Percentiles rank a stretch among this genome's conserved stretches.
These are phyloP conservation scores for Royoungia palumana DNA, from an alignment of 768 basidiomycete species.

Conservation along the genomic window DNA sequence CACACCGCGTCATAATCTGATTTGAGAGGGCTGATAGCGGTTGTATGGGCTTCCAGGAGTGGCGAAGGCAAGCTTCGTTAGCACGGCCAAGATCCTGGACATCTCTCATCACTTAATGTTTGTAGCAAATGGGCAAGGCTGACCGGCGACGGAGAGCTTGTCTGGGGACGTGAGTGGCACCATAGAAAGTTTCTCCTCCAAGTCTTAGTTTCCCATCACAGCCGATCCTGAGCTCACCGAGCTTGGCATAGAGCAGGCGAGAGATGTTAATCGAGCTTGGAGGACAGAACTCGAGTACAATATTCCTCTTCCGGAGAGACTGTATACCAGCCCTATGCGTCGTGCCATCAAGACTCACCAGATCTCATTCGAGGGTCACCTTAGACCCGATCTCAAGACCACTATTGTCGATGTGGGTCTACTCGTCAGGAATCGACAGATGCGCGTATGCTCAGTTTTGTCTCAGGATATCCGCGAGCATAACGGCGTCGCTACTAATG, in stretches of 20 bases:
- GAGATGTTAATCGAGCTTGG: constrained; percentile 45
- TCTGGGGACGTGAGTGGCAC: constrained; percentile 67
- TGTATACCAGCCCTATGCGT: constrained; percentile 62
- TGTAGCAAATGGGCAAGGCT: constrained; percentile 53
- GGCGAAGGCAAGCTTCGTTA: constrained; percentile 52
- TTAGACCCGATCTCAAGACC: constrained; percentile 9
- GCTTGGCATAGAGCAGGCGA: constrained; percentile 56
- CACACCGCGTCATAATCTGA: not conserved
- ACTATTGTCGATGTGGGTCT: constrained; percentile 46
- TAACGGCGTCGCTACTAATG: constrained; percentile 68
- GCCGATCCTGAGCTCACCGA: constrained; percentile 66
- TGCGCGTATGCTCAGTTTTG: not conserved
- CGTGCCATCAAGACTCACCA: constrained; percentile 57
- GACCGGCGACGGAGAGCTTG: constrained; percentile 59
- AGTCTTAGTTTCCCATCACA: constrained; percentile 19
- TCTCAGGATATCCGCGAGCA: constrained; percentile 63
- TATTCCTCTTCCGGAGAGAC: constrained; percentile 51
- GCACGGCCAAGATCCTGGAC: not conserved
- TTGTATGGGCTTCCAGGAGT: constrained; percentile 35
- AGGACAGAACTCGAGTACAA: constrained; percentile 36
- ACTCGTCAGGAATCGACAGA: not conserved
- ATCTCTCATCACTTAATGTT: not conserved
- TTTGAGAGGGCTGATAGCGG: not conserved
- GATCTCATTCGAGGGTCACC: constrained; percentile 49
- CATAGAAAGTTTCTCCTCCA: not conserved